Conservation (phyloP, 257 asterid species). For the Lantana camara region DNA sequence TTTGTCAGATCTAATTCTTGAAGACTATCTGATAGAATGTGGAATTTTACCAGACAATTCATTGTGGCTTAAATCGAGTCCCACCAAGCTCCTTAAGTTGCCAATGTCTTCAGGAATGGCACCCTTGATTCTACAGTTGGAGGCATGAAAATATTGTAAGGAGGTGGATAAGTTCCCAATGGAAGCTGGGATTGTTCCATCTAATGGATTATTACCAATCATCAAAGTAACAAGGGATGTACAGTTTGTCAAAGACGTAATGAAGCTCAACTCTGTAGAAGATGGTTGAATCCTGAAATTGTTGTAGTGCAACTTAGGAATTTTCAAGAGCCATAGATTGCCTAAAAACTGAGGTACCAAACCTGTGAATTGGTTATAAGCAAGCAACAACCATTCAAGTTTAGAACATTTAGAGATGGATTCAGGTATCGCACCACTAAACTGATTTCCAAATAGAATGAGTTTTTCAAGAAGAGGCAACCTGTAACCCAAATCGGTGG, state of each 20-base stretch:
- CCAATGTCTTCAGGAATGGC: too few relatives aligned
- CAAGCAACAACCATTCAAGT: constrained; percentile 8
- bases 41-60: constrained; percentile 26
- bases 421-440: too few relatives aligned
- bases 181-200: constrained; percentile 20
- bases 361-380: constrained; percentile 27
- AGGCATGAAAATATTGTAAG: too few relatives aligned
- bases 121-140: too few relatives aligned
- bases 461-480: too few relatives aligned
- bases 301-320: constrained; percentile 3
- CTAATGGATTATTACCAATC: constrained; percentile 2
- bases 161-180: too few relatives aligned
- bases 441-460: too few relatives aligned
- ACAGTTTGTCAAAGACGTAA: constrained; percentile 33
- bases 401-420: constrained; percentile 32
- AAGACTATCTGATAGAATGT: constrained; percentile 2
- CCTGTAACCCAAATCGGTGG: constrained; percentile 23
- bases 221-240: background rate
- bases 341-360: constrained; percentile 31
- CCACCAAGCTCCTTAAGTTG: too few relatives aligned
- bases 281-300: background rate
- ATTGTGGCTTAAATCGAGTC: constrained; percentile 28
- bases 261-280: constrained; percentile 20
- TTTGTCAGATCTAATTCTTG: constrained; percentile 2
- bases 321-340: constrained; percentile 16